phyloP scores from a whole-genome alignment of 176 grass and related monocot species.

The Raddia distichophylla region DNA sequence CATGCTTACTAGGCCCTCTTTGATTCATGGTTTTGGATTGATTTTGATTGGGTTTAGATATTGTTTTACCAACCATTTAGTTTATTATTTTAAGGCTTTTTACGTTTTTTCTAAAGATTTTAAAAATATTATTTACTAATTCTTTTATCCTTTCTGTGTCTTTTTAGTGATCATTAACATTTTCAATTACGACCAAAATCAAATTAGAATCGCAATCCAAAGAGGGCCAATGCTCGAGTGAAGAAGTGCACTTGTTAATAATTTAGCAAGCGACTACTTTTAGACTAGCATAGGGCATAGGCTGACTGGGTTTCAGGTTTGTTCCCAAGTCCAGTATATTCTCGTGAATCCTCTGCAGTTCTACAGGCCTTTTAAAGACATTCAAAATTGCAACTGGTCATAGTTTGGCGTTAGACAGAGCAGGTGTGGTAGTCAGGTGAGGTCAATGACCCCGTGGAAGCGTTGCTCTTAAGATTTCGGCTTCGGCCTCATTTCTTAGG shows the following conservation, averaged over 20 bases:
- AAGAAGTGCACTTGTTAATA: neutral
- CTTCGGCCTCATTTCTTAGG: constrained; percentile 18
- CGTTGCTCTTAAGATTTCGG: constrained; percentile 14
- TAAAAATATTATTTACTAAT: too few species aligned
- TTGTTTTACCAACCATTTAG: too few species aligned
- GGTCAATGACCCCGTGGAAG: constrained; percentile 2
- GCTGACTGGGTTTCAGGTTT: neutral
- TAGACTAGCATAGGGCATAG: neutral
- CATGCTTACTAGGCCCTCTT: too few species aligned
- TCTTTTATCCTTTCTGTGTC: too few species aligned
- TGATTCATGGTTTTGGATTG: too few species aligned
- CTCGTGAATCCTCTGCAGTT: neutral
- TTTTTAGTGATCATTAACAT: too few species aligned
- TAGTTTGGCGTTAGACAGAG: neutral
- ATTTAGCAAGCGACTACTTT: neutral
- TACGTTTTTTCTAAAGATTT: too few species aligned
- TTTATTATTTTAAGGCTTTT: too few species aligned
- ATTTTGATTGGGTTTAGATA: too few species aligned
- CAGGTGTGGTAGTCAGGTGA: neutral
- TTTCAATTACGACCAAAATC: too few species aligned
- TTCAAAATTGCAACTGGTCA: constrained; percentile 1
- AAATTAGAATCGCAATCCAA: too few species aligned
- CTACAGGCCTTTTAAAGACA: neutral
- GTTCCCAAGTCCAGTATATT: neutral
- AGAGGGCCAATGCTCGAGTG: too few species aligned